Evolutionary conservation across 2,329 filamentous ascomycete genomes (phyloP), one percentile per base, ranked within the genome.

Genomic region (Clarireedia paspali): DNA sequence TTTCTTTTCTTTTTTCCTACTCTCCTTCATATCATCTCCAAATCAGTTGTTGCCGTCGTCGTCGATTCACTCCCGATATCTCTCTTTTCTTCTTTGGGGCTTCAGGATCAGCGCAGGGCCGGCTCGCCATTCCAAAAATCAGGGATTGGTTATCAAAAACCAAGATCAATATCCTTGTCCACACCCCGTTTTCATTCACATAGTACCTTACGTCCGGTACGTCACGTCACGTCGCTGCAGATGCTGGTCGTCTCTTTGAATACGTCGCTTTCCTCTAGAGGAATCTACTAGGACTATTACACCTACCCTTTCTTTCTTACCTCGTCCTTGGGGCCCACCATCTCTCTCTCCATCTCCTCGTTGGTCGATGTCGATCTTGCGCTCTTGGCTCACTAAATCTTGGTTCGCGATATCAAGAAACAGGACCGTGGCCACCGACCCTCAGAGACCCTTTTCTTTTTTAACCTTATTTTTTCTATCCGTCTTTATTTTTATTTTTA

Each of bases 161-260:
- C 50, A 47, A 38, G 50, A 26, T 47, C 26, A 30, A 9, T 26
- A 45, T 30, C 50, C 50, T 38, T 12, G 50, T 47, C 27, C 26
- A 20, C 17, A n/a, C 45, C 45, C 26, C 23, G 4, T 15, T n/a
- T 47, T 27, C 23, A 47, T 30, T 23, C 23, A 9, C 23, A 10
- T 2, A 47, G 9, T 24, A 47, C 45, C 49, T 26, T 14, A 42
- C 44, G 36, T 47, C 42, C 15, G 12, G 7, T 46, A 63, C 62
- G 61, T 64, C 62, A 64, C 55, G 12, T 6, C 26, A 14, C 38
- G 6, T 40, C 38, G n/a, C 61, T 55, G 57, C 58, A 61, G 59
- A 64, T 64, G 58, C 58, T 57, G 61, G 55, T 52, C 53, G 45
- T 57, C 54, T 59, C 42, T 46, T 46, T 15, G 42, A 26, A 26